Evolutionary conservation across 257 asterid species (phyloP).

Genomic region (Parsonsia alboflavescens): DNA sequence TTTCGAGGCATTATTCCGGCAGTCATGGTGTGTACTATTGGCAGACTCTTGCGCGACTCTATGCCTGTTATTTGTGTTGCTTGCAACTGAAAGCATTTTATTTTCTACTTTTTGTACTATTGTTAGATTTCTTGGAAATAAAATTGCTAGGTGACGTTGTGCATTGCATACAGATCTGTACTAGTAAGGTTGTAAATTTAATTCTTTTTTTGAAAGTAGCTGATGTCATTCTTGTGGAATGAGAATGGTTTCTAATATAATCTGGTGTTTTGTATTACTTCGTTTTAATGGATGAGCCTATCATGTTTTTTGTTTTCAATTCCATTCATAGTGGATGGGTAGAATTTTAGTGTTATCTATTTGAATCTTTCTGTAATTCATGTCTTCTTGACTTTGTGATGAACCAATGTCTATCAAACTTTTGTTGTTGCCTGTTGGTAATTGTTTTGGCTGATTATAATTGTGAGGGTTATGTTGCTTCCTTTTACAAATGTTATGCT

Average conservation of each 20-base stretch:
- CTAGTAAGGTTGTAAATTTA: not conserved
- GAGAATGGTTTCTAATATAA: not conserved
- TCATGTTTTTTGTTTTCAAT: no score
- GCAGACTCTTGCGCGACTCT: slow-evolving; percentile 21
- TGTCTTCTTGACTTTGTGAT: not conserved
- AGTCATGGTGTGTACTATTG: slow-evolving; percentile 26
- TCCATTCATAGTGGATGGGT: not conserved
- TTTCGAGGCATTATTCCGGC: slow-evolving; percentile 12
- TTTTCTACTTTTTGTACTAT: slow-evolving; percentile 6
- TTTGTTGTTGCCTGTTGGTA: no score
- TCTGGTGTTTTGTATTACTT: not conserved
- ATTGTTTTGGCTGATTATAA: no score
- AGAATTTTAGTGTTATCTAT: no score
- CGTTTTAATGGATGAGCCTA: no score
- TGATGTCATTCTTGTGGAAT: not conserved
- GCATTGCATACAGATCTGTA: not conserved
- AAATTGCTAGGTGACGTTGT: slow-evolving; percentile 1
- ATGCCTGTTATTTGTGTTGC: slow-evolving; percentile 9
- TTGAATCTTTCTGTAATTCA: no score
- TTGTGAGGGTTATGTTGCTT: no score
- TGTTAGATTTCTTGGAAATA: slow-evolving; percentile 14
- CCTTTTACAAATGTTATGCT: no score
- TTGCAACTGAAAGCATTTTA: slow-evolving; percentile 12
- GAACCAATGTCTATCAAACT: no score
- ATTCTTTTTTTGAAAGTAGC: not conserved